Evolutionary conservation across 83 land plant species (phyloP).

Genomic region (Picea engelmannii): DNA sequence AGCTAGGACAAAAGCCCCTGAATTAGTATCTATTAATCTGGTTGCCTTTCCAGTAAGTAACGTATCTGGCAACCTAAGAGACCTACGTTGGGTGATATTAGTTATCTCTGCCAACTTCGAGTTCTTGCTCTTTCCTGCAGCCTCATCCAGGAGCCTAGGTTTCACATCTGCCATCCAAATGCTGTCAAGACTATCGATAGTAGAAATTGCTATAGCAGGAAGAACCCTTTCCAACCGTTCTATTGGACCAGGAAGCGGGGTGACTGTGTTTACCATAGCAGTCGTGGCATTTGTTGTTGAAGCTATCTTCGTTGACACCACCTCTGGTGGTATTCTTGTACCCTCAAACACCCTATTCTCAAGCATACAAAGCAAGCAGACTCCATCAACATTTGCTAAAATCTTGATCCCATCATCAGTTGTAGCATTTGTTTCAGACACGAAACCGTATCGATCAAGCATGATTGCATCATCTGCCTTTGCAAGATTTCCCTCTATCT

Average conservation of each 20-base stretch:
- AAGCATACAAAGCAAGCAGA: slow-evolving; percentile 22
- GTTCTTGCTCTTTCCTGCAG: slow-evolving; percentile 5
- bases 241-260: slow-evolving; percentile 30
- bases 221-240: slow-evolving; percentile 50
- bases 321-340: slow-evolving; percentile 26
- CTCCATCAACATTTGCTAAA: slow-evolving; percentile 66
- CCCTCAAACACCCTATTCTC: slow-evolving; percentile 39
- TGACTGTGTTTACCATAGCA: slow-evolving; percentile 16
- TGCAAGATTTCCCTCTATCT: slow-evolving; percentile 95
- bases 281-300: slow-evolving; percentile 39
- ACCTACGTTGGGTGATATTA: slow-evolving; percentile 33
- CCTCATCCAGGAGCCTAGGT: slow-evolving; percentile 45
- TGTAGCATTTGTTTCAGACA: slow-evolving; percentile 66
- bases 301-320: slow-evolving; percentile 15
- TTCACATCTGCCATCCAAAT: slow-evolving; percentile 46
- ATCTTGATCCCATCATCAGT: too few species aligned
- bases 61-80: slow-evolving; percentile 42
- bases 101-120: slow-evolving; percentile 59
- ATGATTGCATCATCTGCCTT: slow-evolving; percentile 93
- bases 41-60: slow-evolving; percentile 46
- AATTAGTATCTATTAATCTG: slow-evolving; percentile 79
- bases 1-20: slow-evolving; percentile 74
- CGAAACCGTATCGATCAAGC: slow-evolving; percentile 96
- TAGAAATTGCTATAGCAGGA: slow-evolving; percentile 35
- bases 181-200: slow-evolving; percentile 20